Base-by-base conservation (phyloP, 148 eudicot genomes). In the Gaultheria prostrata region DNA sequence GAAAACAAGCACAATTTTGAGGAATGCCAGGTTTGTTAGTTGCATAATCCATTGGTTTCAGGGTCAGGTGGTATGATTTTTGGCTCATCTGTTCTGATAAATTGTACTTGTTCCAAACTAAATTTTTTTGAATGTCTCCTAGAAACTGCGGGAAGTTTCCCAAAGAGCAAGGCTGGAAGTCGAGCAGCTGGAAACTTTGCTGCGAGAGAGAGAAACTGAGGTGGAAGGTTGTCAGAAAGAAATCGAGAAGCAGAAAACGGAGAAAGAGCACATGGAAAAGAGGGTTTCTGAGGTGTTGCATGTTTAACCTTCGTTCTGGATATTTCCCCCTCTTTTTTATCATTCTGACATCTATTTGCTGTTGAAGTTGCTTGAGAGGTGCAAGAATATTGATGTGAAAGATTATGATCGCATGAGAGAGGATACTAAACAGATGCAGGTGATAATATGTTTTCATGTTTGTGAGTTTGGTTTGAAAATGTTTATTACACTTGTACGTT, bases 1-100 rank as follows among this genome's bases (percentile, higher is more conserved):
- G 99, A 97, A 84, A 97, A 92, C 84, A 89, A 78, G 84, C 90
- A 91, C 80, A 95, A 95, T 89, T 92, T 95, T 83, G 96, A 95
- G 82, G 99, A 97, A 86, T 95, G 98, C 88, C 96, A 97, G 92
- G 92, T 88, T 85, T 84, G 70, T 21, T 67, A n/a, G 53, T 35
- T 13, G 59, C 76, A 50, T 83, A 50, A 35, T 65, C 61, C 24
- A 26, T 75, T 39, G 32, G 56, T 74, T 51, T 70, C 21, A 32
- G 71, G 53, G 45, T 63, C 76, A 8, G 35, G 11, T 7, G 51
- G 35, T 65, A 26, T 46, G 50, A 35, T 70, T 70, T 71, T 24
- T 32, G 18, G 76, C 1, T n/a, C 59, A 17, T 65, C 28, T 33
- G 35, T 76, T 56, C 53, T 9, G 75, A 49, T 33, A 75, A 30